Evolutionary conservation across 2,329 filamentous ascomycete genomes (phyloP).

Genomic region (Alternaria solani): DNA sequence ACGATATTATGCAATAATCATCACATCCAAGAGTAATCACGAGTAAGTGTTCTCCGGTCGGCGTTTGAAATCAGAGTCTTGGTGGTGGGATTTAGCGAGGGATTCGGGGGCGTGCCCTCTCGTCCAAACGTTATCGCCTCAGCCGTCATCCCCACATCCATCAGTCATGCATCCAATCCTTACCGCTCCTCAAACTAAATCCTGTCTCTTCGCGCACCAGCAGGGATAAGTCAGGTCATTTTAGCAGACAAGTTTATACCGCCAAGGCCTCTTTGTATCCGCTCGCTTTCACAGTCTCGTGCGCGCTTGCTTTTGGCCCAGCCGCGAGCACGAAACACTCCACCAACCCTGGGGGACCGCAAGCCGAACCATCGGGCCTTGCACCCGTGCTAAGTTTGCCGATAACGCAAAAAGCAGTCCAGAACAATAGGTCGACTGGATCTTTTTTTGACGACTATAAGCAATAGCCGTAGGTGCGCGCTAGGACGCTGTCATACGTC

Average conservation of each 20-base stretch:
- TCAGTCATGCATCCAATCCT: background rate
- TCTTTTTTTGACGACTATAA: background rate
- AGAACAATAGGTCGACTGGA: background rate
- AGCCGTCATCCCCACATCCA: constrained; percentile 8
- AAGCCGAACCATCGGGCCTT: constrained; percentile 5
- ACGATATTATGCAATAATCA: constrained; percentile 1
- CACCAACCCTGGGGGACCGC: constrained; percentile 6
- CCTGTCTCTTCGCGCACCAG: constrained; percentile 1
- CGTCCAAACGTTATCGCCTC: constrained; percentile 10
- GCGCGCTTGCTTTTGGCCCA: constrained; percentile 4
- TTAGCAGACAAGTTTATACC: background rate
- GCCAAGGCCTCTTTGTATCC: constrained; percentile 8
- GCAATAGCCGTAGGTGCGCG: background rate
- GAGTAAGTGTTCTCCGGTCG: constrained; percentile 6
- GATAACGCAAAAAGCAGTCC: constrained; percentile 1
- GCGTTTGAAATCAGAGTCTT: constrained; percentile 6
- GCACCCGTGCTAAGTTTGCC: background rate
- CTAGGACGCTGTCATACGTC: background rate
- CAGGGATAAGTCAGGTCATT: constrained; percentile 8
- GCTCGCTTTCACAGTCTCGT: constrained; percentile 8
- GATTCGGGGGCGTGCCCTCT: constrained; percentile 2
- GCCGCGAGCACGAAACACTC: constrained; percentile 11
- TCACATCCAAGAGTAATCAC: background rate
- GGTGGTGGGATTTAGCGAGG: constrained; percentile 11
- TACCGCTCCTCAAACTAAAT: background rate